A percentile compares a stretch with the other conserved stretches of the same genome.
Conservation (phyloP, 257 asterid genomes). For the Solanum tarapatanum region DNA sequence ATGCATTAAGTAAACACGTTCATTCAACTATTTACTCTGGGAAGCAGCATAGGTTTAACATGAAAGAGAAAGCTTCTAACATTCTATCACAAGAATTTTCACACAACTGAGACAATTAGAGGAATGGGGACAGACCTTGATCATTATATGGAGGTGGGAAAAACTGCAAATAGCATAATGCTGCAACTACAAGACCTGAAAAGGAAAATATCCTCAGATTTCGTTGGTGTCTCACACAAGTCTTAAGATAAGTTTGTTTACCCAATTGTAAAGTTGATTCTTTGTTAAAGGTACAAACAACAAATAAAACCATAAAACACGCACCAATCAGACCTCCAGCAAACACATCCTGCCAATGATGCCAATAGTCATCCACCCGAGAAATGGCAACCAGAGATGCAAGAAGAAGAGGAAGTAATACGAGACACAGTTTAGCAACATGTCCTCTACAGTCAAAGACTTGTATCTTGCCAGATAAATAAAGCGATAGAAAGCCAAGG, state of each 20-base stretch:
- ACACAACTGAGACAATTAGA: not conserved
- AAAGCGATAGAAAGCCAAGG: conserved; percentile 63
- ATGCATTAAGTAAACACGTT: not conserved
- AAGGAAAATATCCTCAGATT: not conserved
- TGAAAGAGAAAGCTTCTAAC: not conserved
- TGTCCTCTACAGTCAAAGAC: conserved; percentile 68
- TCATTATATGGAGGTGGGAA: conserved; percentile 76
- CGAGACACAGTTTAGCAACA: conserved; percentile 62
- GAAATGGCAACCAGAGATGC: conserved; percentile 62
- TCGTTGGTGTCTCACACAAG: not conserved
- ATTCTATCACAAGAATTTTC: not conserved
- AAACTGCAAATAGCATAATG: conserved; percentile 76
- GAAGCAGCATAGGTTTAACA: not conserved
- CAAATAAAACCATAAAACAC: conserved; percentile 2
- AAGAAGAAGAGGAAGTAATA: conserved; percentile 49
- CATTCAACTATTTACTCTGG: not conserved
- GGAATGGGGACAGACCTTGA: conserved; percentile 28
- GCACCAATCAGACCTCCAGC: conserved; percentile 76
- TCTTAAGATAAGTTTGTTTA: not conserved
- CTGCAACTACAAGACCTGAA: conserved; percentile 56
- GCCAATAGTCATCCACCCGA: conserved; percentile 76
- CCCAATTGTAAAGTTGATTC: not conserved
- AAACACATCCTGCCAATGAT: conserved; percentile 91
- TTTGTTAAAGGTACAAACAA: not conserved
- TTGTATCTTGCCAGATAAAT: conserved; percentile 66